A percentile compares a stretch with the other conserved stretches of the same genome.
Conservation (phyloP, 2,329 filamentous ascomycete species). For the Teratosphaeria gauchensis region DNA sequence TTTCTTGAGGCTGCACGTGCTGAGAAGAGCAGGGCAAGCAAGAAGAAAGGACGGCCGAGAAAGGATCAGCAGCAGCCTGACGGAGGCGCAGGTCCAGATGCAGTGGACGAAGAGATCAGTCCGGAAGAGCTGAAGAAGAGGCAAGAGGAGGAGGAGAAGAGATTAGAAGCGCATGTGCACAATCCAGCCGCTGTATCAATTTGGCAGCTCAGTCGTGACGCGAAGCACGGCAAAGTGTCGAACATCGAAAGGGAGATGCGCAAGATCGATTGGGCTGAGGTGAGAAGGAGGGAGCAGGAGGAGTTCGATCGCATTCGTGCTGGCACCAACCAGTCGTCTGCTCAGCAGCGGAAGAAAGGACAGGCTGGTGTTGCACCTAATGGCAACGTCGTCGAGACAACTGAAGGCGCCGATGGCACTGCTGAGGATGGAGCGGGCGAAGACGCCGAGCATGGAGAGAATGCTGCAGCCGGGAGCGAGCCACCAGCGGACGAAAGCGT, state of each 20-base stretch:
- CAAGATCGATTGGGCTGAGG: constrained; percentile 51
- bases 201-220: constrained; percentile 59
- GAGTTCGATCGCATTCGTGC: not conserved
- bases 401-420: constrained; percentile 13
- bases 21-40: not conserved
- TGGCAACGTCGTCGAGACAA: constrained; percentile 6
- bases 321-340: not conserved
- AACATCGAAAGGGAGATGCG: constrained; percentile 64
- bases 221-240: constrained; percentile 55
- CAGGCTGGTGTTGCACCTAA: not conserved
- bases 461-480: not conserved
- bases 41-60: not conserved
- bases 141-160: constrained; percentile 15
- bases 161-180: constrained; percentile 38
- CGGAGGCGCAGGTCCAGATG: constrained; percentile 5
- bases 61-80: not conserved
- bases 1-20: not conserved
- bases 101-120: constrained; percentile 4
- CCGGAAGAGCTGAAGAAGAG: constrained; percentile 5
- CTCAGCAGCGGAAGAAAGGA: not conserved
- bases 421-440: constrained; percentile 4
- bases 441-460: constrained; percentile 4
- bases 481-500: constrained; percentile 5
- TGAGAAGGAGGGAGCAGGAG: constrained; percentile 15
- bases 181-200: constrained; percentile 60